These are phyloP conservation scores for Boletus tomentosulus DNA, from an alignment of 768 basidiomycete genomes.

Conservation along the genomic window DNA sequence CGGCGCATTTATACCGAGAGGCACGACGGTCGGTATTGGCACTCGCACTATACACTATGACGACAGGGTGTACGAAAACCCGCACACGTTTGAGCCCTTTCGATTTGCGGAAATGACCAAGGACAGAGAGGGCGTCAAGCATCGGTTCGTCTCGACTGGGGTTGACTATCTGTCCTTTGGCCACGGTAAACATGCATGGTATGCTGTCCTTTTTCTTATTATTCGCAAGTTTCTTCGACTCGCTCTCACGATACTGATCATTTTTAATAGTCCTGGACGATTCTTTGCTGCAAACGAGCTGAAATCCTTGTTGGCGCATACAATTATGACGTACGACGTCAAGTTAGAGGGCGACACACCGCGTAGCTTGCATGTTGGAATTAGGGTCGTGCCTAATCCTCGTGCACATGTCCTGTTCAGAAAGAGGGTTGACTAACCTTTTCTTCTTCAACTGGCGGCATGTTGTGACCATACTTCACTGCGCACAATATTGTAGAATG, in stretches of 20 bases:
- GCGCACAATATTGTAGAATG: no score
- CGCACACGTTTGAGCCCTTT: constrained; percentile 18
- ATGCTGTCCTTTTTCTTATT: neutral
- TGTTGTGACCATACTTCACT: no score
- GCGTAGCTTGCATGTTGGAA: neutral
- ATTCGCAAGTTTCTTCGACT: no score
- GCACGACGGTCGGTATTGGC: constrained; percentile 16
- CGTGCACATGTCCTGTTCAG: neutral
- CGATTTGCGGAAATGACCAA: constrained; percentile 37
- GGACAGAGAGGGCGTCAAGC: neutral
- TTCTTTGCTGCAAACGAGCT: neutral
- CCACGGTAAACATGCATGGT: neutral
- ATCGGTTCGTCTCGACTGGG: neutral
- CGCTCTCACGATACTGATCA: no score
- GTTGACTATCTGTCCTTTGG: neutral
- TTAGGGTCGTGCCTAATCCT: neutral
- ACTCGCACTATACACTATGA: constrained; percentile 1
- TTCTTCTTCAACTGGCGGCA: no score
- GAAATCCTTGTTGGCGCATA: neutral
- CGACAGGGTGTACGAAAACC: constrained; percentile 26
- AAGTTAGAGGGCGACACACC: neutral
- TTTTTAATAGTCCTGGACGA: neutral
- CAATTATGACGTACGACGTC: neutral
- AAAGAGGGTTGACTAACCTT: neutral
- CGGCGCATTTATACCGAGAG: constrained; percentile 28